phyloP scores from a whole-genome alignment of 495 filamentous ascomycete species.

The Annulohypoxylon bovei region DNA sequence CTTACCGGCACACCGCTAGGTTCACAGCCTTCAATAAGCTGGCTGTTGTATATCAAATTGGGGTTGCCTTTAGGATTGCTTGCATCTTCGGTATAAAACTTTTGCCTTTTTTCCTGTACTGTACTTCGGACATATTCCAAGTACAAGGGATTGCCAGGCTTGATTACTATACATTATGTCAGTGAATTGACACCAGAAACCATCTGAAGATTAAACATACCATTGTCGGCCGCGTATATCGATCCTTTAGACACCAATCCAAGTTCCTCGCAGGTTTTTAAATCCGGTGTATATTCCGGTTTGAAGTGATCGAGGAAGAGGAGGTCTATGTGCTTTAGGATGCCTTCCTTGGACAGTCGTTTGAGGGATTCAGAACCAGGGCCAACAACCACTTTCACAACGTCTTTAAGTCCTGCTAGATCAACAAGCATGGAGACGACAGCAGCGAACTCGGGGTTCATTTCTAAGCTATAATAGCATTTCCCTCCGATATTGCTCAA shows the following conservation, averaged over 20 bases:
- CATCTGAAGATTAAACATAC: constrained; percentile 3
- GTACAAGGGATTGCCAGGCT: constrained; percentile 80
- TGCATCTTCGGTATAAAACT: constrained; percentile 46
- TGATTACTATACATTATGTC: constrained; percentile 55
- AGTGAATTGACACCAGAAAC: not conserved
- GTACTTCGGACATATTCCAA: constrained; percentile 70
- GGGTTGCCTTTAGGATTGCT: constrained; percentile 69
- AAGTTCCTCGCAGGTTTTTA: constrained; percentile 77
- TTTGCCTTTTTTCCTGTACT: constrained; percentile 59
- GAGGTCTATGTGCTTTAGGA: constrained; percentile 67
- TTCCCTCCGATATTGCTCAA: constrained; percentile 66
- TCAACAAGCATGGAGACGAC: constrained; percentile 70
- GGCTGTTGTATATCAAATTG: constrained; percentile 73
- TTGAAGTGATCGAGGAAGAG: constrained; percentile 83
- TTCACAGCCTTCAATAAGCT: constrained; percentile 71
- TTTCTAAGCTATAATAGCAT: constrained; percentile 72
- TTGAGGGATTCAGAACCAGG: constrained; percentile 68
- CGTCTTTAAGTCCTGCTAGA: constrained; percentile 71
- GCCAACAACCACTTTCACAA: constrained; percentile 74
- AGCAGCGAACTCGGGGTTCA: constrained; percentile 73
- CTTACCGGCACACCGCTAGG: constrained; percentile 69
- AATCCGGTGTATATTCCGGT: constrained; percentile 72
- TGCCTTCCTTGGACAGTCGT: constrained; percentile 61
- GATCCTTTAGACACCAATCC: constrained; percentile 68
- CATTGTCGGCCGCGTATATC: constrained; percentile 77